These are phyloP conservation scores for Vitis hybrid DNA, from an alignment of 177 flowering plant species.

Conservation along the genomic window DNA sequence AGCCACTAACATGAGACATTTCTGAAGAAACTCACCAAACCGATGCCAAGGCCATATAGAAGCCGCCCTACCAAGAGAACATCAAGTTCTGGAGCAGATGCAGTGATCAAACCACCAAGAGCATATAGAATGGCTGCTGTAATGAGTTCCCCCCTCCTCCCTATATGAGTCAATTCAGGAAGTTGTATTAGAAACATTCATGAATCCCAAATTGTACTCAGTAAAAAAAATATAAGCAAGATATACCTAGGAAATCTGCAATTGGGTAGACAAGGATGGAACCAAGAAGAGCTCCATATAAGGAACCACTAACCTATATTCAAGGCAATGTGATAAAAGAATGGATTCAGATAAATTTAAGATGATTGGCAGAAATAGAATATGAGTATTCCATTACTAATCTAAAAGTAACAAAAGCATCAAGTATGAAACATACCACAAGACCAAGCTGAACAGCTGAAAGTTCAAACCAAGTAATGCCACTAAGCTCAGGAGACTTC, in stretches of 20 bases:
- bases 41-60: constrained; percentile 90
- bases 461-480: constrained; percentile 84
- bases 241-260: constrained; percentile 90
- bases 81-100: constrained; percentile 65
- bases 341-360: background rate
- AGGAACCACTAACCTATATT: constrained; percentile 88
- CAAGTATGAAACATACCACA: constrained; percentile 57
- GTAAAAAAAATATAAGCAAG: background rate
- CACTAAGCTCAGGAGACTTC: constrained; percentile 95
- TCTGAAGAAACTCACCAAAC: constrained; percentile 62
- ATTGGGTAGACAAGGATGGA: constrained; percentile 76
- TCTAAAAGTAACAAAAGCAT: background rate
- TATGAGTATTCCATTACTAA: background rate
- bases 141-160: constrained; percentile 87
- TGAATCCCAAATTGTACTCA: background rate
- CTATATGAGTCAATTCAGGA: constrained; percentile 31
- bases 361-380: constrained; percentile 6
- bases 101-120: constrained; percentile 65
- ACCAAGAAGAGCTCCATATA: constrained; percentile 95
- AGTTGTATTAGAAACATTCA: constrained; percentile 4
- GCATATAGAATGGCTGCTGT: constrained; percentile 62
- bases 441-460: constrained; percentile 93
- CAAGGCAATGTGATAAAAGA: constrained; percentile 1
- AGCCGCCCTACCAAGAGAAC: constrained; percentile 76
- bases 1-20: background rate